Conservation (phyloP, 495 filamentous ascomycete genomes). For the Elaphomyces granulatus region DNA sequence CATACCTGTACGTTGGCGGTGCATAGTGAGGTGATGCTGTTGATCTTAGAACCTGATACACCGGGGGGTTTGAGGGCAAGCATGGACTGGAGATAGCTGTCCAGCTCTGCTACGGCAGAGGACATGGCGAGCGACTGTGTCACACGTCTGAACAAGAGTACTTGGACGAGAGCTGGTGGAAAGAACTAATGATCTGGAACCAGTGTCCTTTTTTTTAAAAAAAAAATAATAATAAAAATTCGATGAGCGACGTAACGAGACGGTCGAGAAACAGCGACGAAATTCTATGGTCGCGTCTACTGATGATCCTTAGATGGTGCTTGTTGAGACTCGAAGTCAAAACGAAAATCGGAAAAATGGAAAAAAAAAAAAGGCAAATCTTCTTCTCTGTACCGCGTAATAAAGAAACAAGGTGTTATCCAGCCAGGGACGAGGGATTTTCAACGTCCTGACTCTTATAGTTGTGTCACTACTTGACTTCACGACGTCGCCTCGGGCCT, state of each 20-base stretch:
- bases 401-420: too few relatives aligned
- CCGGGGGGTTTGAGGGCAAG: conserved; percentile 81
- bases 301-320: neutral
- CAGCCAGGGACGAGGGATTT: neutral
- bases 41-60: conserved; percentile 82
- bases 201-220: neutral
- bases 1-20: conserved; percentile 89
- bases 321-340: neutral
- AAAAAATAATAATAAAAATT: neutral
- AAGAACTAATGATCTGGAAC: neutral
- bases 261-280: neutral
- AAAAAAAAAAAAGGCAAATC: too few relatives aligned
- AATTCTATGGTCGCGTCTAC: conserved; percentile 2
- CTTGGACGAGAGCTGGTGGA: neutral
- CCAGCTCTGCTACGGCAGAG: conserved; percentile 78
- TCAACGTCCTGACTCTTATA: neutral
- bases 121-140: conserved; percentile 39
- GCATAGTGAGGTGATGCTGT: conserved; percentile 69
- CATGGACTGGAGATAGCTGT: conserved; percentile 81
- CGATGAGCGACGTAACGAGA: neutral
- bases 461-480: neutral
- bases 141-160: neutral
- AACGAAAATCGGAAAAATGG: neutral
- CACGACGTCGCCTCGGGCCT: neutral
- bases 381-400: too few relatives aligned